phyloP scores from a whole-genome alignment of 2,329 filamentous ascomycete species.

The Cladophialophora carrionii region DNA sequence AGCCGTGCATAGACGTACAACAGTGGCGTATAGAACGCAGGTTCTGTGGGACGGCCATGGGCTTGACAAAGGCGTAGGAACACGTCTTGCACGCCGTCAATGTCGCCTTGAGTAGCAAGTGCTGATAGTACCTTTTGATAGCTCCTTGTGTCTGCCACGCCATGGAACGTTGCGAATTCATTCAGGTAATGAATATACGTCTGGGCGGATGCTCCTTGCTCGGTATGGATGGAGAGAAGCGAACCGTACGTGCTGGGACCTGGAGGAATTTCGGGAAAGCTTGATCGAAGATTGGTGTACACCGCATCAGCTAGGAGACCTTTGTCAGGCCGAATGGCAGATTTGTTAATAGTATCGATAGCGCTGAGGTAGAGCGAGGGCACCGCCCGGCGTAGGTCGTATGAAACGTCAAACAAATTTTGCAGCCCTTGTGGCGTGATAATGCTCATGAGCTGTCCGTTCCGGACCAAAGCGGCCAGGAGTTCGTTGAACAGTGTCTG shows the following conservation, averaged over 20 bases:
- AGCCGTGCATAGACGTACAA: slow-evolving; percentile 72
- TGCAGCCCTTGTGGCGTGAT: slow-evolving; percentile 32
- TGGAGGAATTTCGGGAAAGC: slow-evolving; percentile 21
- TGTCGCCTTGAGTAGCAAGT: slow-evolving; percentile 54
- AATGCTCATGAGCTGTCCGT: slow-evolving; percentile 27
- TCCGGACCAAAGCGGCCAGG: slow-evolving; percentile 25
- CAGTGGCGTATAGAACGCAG: slow-evolving; percentile 55
- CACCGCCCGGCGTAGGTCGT: slow-evolving; percentile 12
- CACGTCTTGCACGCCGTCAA: slow-evolving; percentile 48
- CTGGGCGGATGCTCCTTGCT: slow-evolving; percentile 18
- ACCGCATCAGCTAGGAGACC: slow-evolving; percentile 41
- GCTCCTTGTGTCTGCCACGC: slow-evolving; percentile 40
- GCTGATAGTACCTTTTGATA: slow-evolving; percentile 47
- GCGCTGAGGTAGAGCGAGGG: slow-evolving; percentile 30
- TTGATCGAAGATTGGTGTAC: slow-evolving; percentile 48
- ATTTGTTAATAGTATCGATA: slow-evolving; percentile 41
- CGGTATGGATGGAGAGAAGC: slow-evolving; percentile 24
- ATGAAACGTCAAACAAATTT: slow-evolving; percentile 28
- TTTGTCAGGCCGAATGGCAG: slow-evolving; percentile 37
- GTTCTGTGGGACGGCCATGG: slow-evolving; percentile 44
- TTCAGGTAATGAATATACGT: slow-evolving; percentile 47
- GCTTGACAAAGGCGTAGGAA: slow-evolving; percentile 50
- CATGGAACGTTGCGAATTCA: slow-evolving; percentile 45
- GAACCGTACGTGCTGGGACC: slow-evolving; percentile 16
- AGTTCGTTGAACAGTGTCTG: slow-evolving; percentile 18